Base-by-base conservation (phyloP, 495 filamentous ascomycete genomes). In the Sporormia fimetaria region DNA sequence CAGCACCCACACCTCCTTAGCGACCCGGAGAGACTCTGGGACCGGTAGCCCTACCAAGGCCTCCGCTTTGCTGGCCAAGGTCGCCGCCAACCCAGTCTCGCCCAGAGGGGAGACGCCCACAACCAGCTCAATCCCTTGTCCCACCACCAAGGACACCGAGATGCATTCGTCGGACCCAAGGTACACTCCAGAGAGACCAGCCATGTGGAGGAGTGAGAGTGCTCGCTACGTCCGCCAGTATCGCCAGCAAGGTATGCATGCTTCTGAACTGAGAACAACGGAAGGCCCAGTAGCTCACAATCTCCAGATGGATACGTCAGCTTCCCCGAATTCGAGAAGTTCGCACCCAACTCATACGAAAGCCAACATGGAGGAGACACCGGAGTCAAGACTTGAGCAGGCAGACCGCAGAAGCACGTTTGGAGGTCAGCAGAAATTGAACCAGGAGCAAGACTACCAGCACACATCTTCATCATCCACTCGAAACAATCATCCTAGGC, bases 251-350 rank as follows among this genome's bases (percentile, higher is more conserved):
- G 51, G 51, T 54, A 37, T 31, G 44, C 32, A 26, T 16, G 11
- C 11, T 17, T 12, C 11, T 11, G 10, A 6, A 1, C 21, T 28
- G 40, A 10, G n/a, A 8, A 11, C 7, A 15, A 3, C 16, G 14
- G 25, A 26, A 32, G 12, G 20, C 21, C 22, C 38, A n/a, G 26
- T 25, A 16, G 36, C 52, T 44, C 57, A 61, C 46, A 29, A 25
- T 32, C 37, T 37, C 30, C 46, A 57, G 66, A 65, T 40, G 65
- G 62, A 14, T 69, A 69, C 48, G 51, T 68, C 26, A 65, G 61
- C 44, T 69, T 69, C 42, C 66, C 66, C 6, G 62, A 63, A 37
- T 69, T 68, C 39, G 66, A 69, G 42, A 50, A 57, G 47, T 52
- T 60, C 40, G 47, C 21, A 12, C 48, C 44, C 12, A 45, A 46